Conservation (phyloP, 1,284 basidiomycete species). For the Sporisorium sorghi region DNA sequence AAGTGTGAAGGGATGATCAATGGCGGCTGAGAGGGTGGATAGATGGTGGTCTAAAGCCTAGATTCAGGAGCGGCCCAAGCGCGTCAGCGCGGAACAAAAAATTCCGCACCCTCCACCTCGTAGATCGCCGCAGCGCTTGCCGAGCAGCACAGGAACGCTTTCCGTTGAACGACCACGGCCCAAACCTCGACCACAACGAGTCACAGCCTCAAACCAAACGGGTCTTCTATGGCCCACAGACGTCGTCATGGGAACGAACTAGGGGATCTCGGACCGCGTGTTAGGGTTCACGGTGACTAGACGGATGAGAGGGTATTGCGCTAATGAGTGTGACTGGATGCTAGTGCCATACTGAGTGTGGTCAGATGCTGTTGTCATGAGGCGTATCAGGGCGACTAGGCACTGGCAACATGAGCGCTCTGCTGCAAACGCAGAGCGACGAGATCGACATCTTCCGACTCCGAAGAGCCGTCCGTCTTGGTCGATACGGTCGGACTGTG, state of each 20-base stretch:
- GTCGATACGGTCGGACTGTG: constrained; percentile 22
- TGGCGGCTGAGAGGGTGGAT: neutral
- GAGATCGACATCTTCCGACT: constrained; percentile 36
- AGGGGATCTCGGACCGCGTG: too few relatives aligned
- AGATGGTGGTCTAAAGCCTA: neutral
- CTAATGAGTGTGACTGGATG: neutral
- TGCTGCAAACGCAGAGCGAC: constrained; percentile 28
- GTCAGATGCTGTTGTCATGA: neutral
- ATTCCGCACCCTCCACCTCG: too few relatives aligned
- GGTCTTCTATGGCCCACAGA: too few relatives aligned
- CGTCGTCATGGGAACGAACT: too few relatives aligned
- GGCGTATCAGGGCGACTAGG: neutral
- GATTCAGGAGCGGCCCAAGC: neutral
- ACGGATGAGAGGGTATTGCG: neutral
- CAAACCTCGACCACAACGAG: too few relatives aligned
- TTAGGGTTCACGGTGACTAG: too few relatives aligned
- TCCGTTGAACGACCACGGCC: too few relatives aligned
- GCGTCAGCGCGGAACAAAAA: too few relatives aligned
- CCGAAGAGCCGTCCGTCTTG: constrained; percentile 22
- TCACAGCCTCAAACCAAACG: too few relatives aligned
- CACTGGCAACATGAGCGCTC: neutral
- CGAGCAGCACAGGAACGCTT: too few relatives aligned
- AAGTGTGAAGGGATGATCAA: neutral
- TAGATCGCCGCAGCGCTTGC: too few relatives aligned
- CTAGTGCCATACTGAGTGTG: neutral